These are phyloP conservation scores for Capsaspora owczarzaki DNA, from an alignment of 78 protist genomes.

Conservation along the genomic window DNA sequence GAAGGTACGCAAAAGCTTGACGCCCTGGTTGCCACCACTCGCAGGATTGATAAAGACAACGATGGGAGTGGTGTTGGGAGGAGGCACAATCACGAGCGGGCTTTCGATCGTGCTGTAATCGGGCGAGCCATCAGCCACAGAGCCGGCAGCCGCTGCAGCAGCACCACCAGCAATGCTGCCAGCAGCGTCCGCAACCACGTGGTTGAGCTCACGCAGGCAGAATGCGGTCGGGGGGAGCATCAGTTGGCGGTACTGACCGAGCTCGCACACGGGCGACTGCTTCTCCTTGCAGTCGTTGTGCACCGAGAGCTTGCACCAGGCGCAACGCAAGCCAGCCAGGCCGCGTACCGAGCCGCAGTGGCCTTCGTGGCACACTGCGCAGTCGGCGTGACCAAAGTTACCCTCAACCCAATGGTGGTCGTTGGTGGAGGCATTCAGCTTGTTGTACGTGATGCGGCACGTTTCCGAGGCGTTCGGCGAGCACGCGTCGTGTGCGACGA, in stretches of 20 bases:
- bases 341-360: too few species aligned
- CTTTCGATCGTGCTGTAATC: too few species aligned
- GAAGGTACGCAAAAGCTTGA: not conserved
- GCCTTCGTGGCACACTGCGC: not conserved
- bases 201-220: too few species aligned
- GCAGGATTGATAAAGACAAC: not conserved
- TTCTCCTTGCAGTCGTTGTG: not conserved
- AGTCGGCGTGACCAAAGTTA: not conserved
- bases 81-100: not conserved
- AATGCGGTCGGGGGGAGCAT: not conserved
- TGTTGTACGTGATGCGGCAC: not conserved
- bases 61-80: not conserved
- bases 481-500: not conserved
- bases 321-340: not conserved
- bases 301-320: not conserved
- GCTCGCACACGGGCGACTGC: not conserved
- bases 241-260: not conserved
- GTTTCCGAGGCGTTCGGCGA: not conserved
- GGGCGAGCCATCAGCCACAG: too few species aligned
- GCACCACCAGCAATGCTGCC: too few species aligned
- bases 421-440: not conserved
- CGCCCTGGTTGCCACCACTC: not conserved
- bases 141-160: too few species aligned
- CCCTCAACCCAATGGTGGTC: conserved; percentile 1
- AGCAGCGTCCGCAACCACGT: too few species aligned